phyloP scores from a whole-genome alignment of 768 basidiomycete genomes.

The Leccinum subgranulosum region DNA sequence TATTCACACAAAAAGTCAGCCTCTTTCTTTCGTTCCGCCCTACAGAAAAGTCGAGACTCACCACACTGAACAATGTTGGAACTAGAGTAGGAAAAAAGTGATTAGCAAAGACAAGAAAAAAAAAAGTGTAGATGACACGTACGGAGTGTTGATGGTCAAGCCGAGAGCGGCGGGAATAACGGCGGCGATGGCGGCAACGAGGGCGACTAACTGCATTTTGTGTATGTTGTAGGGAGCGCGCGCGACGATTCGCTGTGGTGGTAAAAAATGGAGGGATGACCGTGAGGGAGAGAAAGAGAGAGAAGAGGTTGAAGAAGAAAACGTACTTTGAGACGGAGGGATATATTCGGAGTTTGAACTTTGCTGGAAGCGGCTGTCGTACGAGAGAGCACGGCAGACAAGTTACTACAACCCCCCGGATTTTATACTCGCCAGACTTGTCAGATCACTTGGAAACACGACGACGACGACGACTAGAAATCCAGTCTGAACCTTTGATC shows the following conservation, averaged over 20 bases:
- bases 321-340: background rate
- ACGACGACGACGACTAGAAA: background rate
- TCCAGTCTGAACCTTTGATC: background rate
- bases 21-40: background rate
- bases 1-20: slow-evolving; percentile 24
- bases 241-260: slow-evolving; percentile 11
- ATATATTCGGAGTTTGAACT: slow-evolving; percentile 31
- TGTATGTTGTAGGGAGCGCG: slow-evolving; percentile 12
- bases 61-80: slow-evolving; percentile 46
- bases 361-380: background rate
- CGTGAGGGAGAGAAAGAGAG: background rate
- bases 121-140: slow-evolving; percentile 28
- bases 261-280: background rate
- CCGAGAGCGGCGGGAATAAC: slow-evolving; percentile 36
- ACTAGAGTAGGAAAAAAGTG: slow-evolving; percentile 23
- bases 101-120: background rate
- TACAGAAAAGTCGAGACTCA: slow-evolving; percentile 27
- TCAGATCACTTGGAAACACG: background rate
- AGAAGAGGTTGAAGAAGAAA: background rate
- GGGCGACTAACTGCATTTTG: slow-evolving; percentile 37
- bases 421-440: background rate
- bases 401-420: background rate
- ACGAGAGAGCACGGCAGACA: background rate
- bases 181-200: slow-evolving; percentile 30
- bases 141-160: slow-evolving; percentile 71